Percentiles rank a stretch among this genome's conserved stretches.
phyloP scores from a whole-genome alignment of 768 basidiomycete genomes.

The Xerocomellus chrysenteron region DNA sequence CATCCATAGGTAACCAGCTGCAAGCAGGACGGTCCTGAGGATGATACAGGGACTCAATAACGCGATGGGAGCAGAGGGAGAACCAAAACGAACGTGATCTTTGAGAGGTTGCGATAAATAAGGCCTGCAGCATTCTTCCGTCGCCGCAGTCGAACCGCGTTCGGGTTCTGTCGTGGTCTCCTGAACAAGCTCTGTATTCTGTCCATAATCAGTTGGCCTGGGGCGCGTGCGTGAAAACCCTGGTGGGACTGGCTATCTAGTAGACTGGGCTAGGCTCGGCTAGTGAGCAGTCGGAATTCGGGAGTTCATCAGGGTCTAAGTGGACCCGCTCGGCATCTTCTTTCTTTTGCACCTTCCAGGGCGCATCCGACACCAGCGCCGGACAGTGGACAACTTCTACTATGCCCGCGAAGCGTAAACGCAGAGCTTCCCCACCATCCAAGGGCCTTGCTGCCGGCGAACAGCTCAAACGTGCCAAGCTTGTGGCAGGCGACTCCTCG shows the following conservation, averaged over 20 bases:
- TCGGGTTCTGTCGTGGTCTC: slow-evolving; percentile 28
- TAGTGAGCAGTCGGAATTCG: slow-evolving; percentile 24
- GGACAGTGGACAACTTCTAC: background rate
- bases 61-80: background rate
- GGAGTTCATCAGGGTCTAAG: slow-evolving; percentile 18
- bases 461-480: slow-evolving; percentile 56
- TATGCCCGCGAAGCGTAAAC: slow-evolving; percentile 63
- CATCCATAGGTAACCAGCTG: slow-evolving; percentile 80
- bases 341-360: slow-evolving; percentile 5
- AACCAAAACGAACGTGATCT: slow-evolving; percentile 27
- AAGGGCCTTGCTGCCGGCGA: slow-evolving; percentile 63
- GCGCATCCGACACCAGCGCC: background rate
- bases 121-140: slow-evolving; percentile 37
- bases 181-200: slow-evolving; percentile 18
- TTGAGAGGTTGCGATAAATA: slow-evolving; percentile 35
- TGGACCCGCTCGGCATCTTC: slow-evolving; percentile 8
- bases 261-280: background rate
- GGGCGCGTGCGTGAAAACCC: background rate
- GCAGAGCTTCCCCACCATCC: slow-evolving; percentile 43
- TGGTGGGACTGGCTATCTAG: too few relatives aligned
- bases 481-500: slow-evolving; percentile 44
- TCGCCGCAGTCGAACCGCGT: slow-evolving; percentile 45
- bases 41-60: background rate
- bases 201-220: slow-evolving; percentile 19
- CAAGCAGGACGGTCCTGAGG: slow-evolving; percentile 54